Evolutionary conservation across 345 rosid genomes (phyloP).

Genomic region (Ricinus communis): DNA sequence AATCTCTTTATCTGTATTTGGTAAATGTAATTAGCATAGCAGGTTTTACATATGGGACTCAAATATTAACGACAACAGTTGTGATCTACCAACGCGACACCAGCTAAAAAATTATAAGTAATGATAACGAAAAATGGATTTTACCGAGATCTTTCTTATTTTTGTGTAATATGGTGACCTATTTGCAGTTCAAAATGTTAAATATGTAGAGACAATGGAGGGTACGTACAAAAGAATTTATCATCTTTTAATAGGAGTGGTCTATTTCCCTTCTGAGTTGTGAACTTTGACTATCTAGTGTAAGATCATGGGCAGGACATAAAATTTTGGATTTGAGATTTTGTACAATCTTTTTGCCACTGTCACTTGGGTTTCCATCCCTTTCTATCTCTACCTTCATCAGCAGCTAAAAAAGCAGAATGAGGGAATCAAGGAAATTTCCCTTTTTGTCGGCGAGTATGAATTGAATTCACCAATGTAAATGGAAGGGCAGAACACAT

Average conservation of each 20-base stretch:
- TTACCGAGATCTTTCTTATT: too few species aligned
- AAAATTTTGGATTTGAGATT: not conserved
- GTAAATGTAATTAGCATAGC: too few species aligned
- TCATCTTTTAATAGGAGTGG: not conserved
- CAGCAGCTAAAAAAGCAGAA: too few species aligned
- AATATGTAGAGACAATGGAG: not conserved
- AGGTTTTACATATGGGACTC: too few species aligned
- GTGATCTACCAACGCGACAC: too few species aligned
- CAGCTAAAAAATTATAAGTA: too few species aligned
- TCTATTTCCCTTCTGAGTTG: not conserved
- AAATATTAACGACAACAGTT: too few species aligned
- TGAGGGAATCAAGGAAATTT: constrained; percentile 4
- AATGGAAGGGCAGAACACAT: too few species aligned
- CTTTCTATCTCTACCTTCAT: not conserved
- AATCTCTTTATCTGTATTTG: too few species aligned
- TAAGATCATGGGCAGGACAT: not conserved
- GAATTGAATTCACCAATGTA: not conserved
- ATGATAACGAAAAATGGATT: too few species aligned
- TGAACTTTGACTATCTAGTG: constrained; percentile 11
- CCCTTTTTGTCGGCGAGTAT: not conserved
- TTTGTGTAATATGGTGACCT: too few species aligned
- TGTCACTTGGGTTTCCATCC: not conserved
- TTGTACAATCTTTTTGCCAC: not conserved
- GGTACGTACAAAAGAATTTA: not conserved
- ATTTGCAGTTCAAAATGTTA: too few species aligned